Base-by-base conservation (phyloP, 257 asterid genomes). In the Ehretia macrophylla region DNA sequence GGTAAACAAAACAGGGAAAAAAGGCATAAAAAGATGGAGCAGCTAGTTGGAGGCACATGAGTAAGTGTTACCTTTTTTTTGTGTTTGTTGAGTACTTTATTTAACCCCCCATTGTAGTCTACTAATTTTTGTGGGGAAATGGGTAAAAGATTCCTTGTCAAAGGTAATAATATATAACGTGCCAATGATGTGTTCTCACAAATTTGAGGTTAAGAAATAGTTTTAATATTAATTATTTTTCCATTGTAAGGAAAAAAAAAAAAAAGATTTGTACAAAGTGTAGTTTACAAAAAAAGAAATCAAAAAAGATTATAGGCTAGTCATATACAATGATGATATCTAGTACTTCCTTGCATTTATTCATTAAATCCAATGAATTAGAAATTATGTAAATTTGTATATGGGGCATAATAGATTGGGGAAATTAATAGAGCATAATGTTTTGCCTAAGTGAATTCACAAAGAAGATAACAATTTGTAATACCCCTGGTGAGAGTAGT, bases 41-140 rank as follows among this genome's bases (percentile, higher is more conserved):
- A 74, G 47, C 72, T 76, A 76, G 85, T 78, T 80, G 94, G 88
- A 70, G 66, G 87, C 87, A 86, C 92, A 75, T 79, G 92, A 79
- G 77, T 71, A 68, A 55, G 79, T 77, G 79, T 62, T 61, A 51
- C 65, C 78, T 77, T 77, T 79, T 78, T 37, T 66, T 66, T 67
- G 60, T 69, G n/a, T n/a, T 62, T 38, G 11, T 42, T 42, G 11
- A 64, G 66, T 73, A 62, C 78, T 77, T 72, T 74, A 56, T 70
- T 71, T 62, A 46, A 35, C 5, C 12, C 44, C 11, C 16, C 47
- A 42, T 42, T 42, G 14, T 42, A 42, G 47, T 27, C 35, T 1
- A 19, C 62, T 44, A 51, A 46, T 58, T 70, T 62, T 64, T 62
- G 58, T 63, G 66, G 70, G 66, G 59, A 70, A 62, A 54, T 35